phyloP scores from a whole-genome alignment of 2,329 filamentous ascomycete genomes.

The Beauveria sp. region DNA sequence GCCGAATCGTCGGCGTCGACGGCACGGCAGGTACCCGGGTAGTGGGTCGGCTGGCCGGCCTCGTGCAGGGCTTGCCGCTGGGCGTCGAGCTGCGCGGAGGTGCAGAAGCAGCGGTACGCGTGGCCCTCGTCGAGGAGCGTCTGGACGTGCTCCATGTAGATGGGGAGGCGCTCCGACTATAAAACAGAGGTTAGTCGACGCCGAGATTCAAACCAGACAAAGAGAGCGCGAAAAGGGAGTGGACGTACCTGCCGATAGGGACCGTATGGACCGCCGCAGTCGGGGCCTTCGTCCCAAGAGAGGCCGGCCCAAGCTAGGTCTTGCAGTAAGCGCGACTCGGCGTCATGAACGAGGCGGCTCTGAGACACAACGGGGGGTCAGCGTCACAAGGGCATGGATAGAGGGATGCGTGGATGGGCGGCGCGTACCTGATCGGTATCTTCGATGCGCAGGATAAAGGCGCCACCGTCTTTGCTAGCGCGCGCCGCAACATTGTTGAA shows the following conservation, averaged over 20 bases:
- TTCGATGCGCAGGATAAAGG: conserved; percentile 86
- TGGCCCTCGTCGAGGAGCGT: conserved; percentile 60
- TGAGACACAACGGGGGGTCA: conserved; percentile 25
- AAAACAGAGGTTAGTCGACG: too few species aligned
- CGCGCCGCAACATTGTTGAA: conserved; percentile 92
- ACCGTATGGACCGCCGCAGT: conserved; percentile 70
- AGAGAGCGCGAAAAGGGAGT: too few species aligned
- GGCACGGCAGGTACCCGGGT: conserved; percentile 61
- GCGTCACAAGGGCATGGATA: background rate
- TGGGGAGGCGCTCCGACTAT: conserved; percentile 67
- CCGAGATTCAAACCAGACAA: too few species aligned
- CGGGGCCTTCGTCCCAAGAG: conserved; percentile 89
- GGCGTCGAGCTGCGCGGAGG: conserved; percentile 58
- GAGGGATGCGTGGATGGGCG: conserved; percentile 1
- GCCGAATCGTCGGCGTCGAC: conserved; percentile 61
- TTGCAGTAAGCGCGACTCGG: conserved; percentile 67
- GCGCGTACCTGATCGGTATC: conserved; percentile 80
- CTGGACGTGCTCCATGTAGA: conserved; percentile 66
- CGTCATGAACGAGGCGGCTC: conserved; percentile 74
- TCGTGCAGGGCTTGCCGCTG: conserved; percentile 57
- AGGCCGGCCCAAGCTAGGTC: conserved; percentile 86
- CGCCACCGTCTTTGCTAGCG: conserved; percentile 62
- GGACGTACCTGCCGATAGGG: conserved; percentile 70
- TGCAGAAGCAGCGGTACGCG: conserved; percentile 93
- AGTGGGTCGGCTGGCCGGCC: conserved; percentile 34